phyloP scores from a whole-genome alignment of 495 filamentous ascomycete species.

The Bacidia rubella region DNA sequence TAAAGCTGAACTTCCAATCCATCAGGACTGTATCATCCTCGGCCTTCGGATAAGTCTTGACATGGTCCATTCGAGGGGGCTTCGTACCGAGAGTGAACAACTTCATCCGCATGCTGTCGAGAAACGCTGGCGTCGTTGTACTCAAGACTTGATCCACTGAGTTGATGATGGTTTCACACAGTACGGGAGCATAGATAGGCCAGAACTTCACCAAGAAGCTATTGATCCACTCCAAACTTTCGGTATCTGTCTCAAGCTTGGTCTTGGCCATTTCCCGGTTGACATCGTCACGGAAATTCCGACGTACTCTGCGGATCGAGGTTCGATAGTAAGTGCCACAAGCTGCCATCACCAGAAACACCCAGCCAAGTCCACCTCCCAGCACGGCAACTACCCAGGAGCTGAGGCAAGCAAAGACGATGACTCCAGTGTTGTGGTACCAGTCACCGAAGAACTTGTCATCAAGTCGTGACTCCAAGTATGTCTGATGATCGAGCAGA shows the following conservation, averaged over 20 bases:
- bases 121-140: constrained; percentile 75
- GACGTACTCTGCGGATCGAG: constrained; percentile 79
- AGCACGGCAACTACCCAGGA: constrained; percentile 84
- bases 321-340: constrained; percentile 96
- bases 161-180: constrained; percentile 80
- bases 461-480: constrained; percentile 68
- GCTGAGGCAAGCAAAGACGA: constrained; percentile 78
- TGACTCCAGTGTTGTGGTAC: constrained; percentile 92
- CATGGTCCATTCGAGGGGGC: constrained; percentile 88
- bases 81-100: constrained; percentile 87
- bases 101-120: constrained; percentile 85
- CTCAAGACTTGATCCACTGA: constrained; percentile 93
- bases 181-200: constrained; percentile 92
- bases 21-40: constrained; percentile 92
- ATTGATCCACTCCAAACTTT: constrained; percentile 98
- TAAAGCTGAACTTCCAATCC: constrained; percentile 99
- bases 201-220: constrained; percentile 97
- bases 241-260: constrained; percentile 79
- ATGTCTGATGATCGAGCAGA: constrained; percentile 75
- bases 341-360: constrained; percentile 79
- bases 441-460: constrained; percentile 95
- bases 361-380: constrained; percentile 84
- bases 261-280: constrained; percentile 83
- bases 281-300: constrained; percentile 93
- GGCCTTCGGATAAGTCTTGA: constrained; percentile 93